Base-by-base conservation (phyloP, 208 protist genomes). In the Leishmania martiniquensis region DNA sequence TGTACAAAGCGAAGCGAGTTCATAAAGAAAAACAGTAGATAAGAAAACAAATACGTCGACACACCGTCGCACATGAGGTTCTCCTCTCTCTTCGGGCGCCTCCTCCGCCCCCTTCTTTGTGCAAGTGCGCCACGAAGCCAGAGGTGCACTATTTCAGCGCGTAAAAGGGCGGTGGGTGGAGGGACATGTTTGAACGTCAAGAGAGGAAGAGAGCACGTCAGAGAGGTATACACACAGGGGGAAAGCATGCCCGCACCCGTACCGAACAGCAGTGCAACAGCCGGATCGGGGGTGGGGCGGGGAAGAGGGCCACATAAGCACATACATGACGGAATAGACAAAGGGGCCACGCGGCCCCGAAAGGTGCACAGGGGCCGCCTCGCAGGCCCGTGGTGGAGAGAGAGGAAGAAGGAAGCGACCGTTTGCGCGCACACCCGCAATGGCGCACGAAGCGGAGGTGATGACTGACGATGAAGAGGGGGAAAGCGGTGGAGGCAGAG, bases 71-170 rank as follows among this genome's bases (percentile, higher is more conserved):
- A 37, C 57, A 62, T 13, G 13, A 62, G 29, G 15, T 15, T 10
- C 7, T 29, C 34, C 57, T 2, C 29, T 37, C 57, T 62, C 54
- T 32, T 34, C 57, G 10, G 9, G 29, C 34, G 3, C 9, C 57
- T 37, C n/a, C n/a, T 1, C n/a, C 66, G 7, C n/a, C 37, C 22
- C 44, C 44, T 39, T 70, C 1, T 70, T 44, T 32, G 44, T 12
- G n/a, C 42, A 1, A 22, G 66, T 49, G 44, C 66, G 32, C 39
- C 37, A 70, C 29, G 66, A 51, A 76, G 34, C 75, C 45, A 55
- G 62, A 77, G 15, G 66, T 29, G 29, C 57, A 62, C 13, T 5
- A n/a, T 34, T 10, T 1, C 57, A 37, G 12, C 57, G 7, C 57
- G 0, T 25, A 62, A 37, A 29, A 62, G 57, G 57, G 57, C 57